Evolutionary conservation across 2,329 filamentous ascomycete genomes (phyloP).

Genomic region (Corinectria fuckeliana): DNA sequence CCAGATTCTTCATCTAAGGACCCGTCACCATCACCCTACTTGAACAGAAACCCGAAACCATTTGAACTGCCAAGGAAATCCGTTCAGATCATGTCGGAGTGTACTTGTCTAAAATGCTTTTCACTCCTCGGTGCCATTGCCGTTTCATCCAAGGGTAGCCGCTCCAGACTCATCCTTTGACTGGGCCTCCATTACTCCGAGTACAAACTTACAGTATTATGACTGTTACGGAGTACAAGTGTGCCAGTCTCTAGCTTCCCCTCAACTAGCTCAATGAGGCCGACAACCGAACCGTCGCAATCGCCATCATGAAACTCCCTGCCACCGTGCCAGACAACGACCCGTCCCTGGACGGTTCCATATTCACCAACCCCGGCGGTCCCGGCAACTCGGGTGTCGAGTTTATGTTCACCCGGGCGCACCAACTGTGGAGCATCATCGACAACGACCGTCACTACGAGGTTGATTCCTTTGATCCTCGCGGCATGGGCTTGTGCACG

Average conservation of each 20-base stretch:
- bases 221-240: slow-evolving; percentile 49
- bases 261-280: slow-evolving; percentile 49
- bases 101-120: background rate
- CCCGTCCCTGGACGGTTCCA: slow-evolving; percentile 49
- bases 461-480: slow-evolving; percentile 53
- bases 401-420: slow-evolving; percentile 36
- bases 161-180: slow-evolving; percentile 37
- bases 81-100: background rate
- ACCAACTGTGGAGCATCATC: slow-evolving; percentile 37
- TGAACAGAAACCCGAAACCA: background rate
- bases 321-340: slow-evolving; percentile 47
- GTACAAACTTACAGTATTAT: slow-evolving; percentile 46
- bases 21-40: background rate
- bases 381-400: slow-evolving; percentile 50
- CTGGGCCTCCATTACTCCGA: slow-evolving; percentile 46
- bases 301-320: slow-evolving; percentile 51
- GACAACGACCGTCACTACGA: slow-evolving; percentile 48
- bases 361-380: slow-evolving; percentile 54
- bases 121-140: background rate
- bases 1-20: background rate
- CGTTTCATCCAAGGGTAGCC: background rate
- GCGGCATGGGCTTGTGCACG: slow-evolving; percentile 47
- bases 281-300: slow-evolving; percentile 41
- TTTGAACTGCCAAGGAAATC: too few relatives aligned
- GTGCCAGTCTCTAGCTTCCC: slow-evolving; percentile 51